Evolutionary conservation across 164 flowering plant genomes (phyloP), one percentile per base, ranked within the genome.

Genomic region (Buxus sempervirens): DNA sequence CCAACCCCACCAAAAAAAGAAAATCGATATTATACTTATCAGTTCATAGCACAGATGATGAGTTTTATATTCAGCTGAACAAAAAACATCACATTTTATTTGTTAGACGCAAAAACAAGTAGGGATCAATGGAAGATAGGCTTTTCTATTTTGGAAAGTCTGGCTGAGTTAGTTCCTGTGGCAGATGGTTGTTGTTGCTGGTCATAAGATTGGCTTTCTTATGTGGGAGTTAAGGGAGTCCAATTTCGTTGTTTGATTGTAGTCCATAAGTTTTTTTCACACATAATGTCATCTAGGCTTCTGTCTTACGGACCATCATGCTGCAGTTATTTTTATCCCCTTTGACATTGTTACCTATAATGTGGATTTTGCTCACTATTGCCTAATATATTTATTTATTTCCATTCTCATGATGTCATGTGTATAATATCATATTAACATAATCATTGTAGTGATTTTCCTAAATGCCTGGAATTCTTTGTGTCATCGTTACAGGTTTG

Each of bases 401-500:
- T 32, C 2, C 5, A 27, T 53, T 54, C 38, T 66, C 13, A 55
- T 66, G 51, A 41, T 41, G 9, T 51, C 19, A 25, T n/a, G 51
- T 12, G 5, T 41, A 41, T 41, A 5, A 5, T 12, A 10, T 45
- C 9, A 1, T 15, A 45, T 45, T 10, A 4, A 5, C 16, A 45
- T 15, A 15, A 45, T 45, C 18, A 45, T 32, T 3, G 38, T 32
- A 7, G 38, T 32, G 51, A 10, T 45, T 45, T 45, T 10, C 51
- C 51, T 51, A 36, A 15, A 42, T 66, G 48, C 26, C 7, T 32
- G 38, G 38, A 32, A 7, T 32, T 32, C 21, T 23, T 64, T 63
- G 18, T 32, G 54, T 62, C 41, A 26, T 54, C 58, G 20, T 65
- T 23, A 67, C 83, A 92, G 99, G 97, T 90, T 95, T 83, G 99